Percentiles rank a stretch among this genome's conserved stretches.
These are phyloP conservation scores for Triticum aestivum DNA, from an alignment of 176 grass and related monocot genomes.

Conservation along the genomic window DNA sequence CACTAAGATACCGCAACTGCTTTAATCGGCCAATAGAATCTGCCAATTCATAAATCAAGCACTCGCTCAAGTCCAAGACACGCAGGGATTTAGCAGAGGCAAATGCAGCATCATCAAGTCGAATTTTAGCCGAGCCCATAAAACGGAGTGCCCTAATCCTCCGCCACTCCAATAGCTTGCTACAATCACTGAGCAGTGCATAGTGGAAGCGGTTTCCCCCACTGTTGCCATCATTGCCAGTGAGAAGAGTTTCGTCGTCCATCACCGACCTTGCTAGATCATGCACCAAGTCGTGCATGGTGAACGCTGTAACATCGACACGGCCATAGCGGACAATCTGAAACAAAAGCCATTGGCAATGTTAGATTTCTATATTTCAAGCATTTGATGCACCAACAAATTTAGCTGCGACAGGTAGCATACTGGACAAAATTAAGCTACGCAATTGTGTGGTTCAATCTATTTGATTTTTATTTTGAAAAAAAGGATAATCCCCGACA, in stretches of 20 bases:
- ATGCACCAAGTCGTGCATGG: constrained; percentile 25
- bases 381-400: not conserved
- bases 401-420: not conserved
- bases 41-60: not conserved
- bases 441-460: no score
- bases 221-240: not conserved
- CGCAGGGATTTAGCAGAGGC: not conserved
- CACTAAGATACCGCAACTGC: constrained; percentile 6
- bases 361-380: not conserved
- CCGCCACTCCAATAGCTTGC: not conserved
- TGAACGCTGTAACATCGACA: not conserved
- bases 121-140: not conserved
- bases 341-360: not conserved
- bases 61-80: constrained; percentile 27
- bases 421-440: not conserved
- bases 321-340: rapidly evolving
- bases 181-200: not conserved
- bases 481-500: no score
- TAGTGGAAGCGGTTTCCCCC: not conserved
- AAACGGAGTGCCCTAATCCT: constrained; percentile 20
- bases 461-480: no score
- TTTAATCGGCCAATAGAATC: not conserved
- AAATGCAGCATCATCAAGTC: not conserved
- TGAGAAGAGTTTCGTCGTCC: not conserved
- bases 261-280: constrained; percentile 10